Base-by-base conservation (phyloP, 495 filamentous ascomycete genomes). In the Neurospora terricola region DNA sequence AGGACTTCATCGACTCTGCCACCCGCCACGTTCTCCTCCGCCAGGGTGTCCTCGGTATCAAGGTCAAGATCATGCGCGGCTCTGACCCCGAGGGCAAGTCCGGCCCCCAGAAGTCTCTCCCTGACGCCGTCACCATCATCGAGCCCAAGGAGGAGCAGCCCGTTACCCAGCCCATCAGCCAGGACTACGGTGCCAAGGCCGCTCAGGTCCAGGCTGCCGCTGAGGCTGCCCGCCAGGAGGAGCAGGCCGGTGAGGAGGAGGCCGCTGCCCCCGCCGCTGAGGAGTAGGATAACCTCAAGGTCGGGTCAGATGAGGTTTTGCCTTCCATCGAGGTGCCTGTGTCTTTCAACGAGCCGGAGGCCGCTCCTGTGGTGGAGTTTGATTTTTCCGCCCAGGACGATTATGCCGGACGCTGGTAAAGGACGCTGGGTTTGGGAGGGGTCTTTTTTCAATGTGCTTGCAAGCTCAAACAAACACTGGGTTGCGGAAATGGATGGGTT, bases 61-160 rank as follows among this genome's bases (percentile, higher is more conserved):
- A 99, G 90, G 96, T 99, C 83, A 99, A 99, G 94, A 99, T 99
- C 88, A 99, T 99, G 96, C 96, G 96, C 84, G 96, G 96, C 81
- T 96, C 92, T 81, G 96, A 99, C 87, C 96, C 96, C 81, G 96
- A 99, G 87, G 95, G 95, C 90, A 99, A 99, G 91, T 88, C 92
- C 80, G 96, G 96, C 77, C 94, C 95, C 75, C 91, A 93, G 85
- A 98, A 98, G 89, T 91, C 94, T 77, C 91, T 99, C 73, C 96
- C 96, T 76, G 96, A 99, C 86, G 92, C 93, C 82, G 96, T 99
- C 83, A 98, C 94, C 81, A 93, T 99, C 87, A 97, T 98, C 85
- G 96, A 98, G 90, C 96, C 96, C 85, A 99, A 99, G 92, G 96
- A 98, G 86, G 96, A 99, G 89, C 88, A 92, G 77, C 90, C 91